Evolutionary conservation across 2,329 filamentous ascomycete species (phyloP).

Genomic region (Diaporthe sp.): DNA sequence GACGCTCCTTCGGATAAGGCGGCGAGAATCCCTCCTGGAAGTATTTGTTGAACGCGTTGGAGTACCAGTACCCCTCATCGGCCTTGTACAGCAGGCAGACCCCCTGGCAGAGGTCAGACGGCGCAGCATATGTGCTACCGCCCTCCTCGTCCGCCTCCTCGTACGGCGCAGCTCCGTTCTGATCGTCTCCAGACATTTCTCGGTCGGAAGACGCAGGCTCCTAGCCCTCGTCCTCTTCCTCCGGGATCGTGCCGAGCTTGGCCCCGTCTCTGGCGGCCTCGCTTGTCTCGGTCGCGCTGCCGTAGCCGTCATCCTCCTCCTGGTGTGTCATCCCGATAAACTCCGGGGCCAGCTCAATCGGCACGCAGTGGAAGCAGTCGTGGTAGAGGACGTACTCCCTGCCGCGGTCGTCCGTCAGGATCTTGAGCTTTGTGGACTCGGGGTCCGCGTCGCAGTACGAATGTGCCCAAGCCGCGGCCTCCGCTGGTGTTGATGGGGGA

Average conservation of each 20-base stretch:
- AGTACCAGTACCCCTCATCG: neutral
- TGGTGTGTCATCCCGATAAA: neutral
- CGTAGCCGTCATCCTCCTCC: neutral
- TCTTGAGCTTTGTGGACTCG: neutral
- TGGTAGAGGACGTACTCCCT: conserved; percentile 15
- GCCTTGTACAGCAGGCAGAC: neutral
- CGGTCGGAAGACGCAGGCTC: neutral
- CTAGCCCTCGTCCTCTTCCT: conserved; percentile 16
- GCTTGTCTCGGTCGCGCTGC: neutral
- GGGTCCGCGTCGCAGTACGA: neutral
- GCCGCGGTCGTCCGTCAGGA: neutral
- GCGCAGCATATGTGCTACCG: neutral
- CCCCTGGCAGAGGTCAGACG: neutral
- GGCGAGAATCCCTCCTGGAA: neutral
- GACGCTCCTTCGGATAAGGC: neutral
- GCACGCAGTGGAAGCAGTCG: conserved; percentile 30
- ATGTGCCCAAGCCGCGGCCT: conserved; percentile 20
- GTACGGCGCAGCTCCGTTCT: neutral
- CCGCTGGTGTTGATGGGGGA: neutral
- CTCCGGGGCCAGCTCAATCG: neutral
- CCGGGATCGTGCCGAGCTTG: conserved; percentile 1
- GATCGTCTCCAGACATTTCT: too few species aligned
- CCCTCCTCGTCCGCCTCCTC: neutral
- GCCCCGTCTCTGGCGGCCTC: neutral
- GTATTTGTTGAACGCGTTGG: neutral